Evolutionary conservation across 805 yeast species (phyloP).

Genomic region (Yarrowia keelungensis): DNA sequence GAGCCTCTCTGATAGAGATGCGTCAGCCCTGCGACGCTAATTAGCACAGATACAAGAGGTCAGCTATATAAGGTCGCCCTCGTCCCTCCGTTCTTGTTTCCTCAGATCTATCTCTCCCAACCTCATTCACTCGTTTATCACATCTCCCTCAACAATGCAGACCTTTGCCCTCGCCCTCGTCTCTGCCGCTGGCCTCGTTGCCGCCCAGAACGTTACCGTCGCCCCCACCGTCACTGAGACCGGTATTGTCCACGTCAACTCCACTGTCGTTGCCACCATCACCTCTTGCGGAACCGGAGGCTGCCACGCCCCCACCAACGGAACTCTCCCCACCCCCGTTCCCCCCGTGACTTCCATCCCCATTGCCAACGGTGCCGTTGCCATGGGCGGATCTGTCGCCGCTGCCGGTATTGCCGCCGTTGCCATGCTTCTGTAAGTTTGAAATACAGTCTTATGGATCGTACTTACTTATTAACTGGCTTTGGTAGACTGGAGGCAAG

Average conservation of each 20-base stretch:
- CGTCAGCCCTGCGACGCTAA: conserved; percentile 30
- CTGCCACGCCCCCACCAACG: conserved; percentile 32
- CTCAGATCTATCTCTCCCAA: conserved; percentile 12
- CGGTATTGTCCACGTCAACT: conserved; percentile 21
- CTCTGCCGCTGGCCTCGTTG: conserved; percentile 31
- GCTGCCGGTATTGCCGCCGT: conserved; percentile 27
- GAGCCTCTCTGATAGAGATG: conserved; percentile 22
- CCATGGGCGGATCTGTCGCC: conserved; percentile 26
- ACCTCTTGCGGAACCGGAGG: conserved; percentile 37
- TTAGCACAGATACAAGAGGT: not conserved
- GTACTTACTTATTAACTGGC: conserved; percentile 14
- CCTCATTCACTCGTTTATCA: conserved; percentile 14
- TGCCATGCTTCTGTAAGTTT: conserved; percentile 34
- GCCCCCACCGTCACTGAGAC: conserved; percentile 20
- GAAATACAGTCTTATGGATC: conserved; percentile 12
- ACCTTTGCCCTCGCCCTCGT: conserved; percentile 15
- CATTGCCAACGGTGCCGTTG: conserved; percentile 37
- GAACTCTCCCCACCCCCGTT: conserved; percentile 21
- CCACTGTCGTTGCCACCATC: conserved; percentile 33
- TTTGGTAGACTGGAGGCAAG: conserved; percentile 5
- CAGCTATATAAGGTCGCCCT: not conserved
- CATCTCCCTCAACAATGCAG: conserved; percentile 23
- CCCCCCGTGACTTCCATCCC: conserved; percentile 34
- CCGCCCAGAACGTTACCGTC: conserved; percentile 34
- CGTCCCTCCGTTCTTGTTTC: not conserved